Evolutionary conservation across 768 basidiomycete species (phyloP).

Genomic region (Lactarius evosmus): DNA sequence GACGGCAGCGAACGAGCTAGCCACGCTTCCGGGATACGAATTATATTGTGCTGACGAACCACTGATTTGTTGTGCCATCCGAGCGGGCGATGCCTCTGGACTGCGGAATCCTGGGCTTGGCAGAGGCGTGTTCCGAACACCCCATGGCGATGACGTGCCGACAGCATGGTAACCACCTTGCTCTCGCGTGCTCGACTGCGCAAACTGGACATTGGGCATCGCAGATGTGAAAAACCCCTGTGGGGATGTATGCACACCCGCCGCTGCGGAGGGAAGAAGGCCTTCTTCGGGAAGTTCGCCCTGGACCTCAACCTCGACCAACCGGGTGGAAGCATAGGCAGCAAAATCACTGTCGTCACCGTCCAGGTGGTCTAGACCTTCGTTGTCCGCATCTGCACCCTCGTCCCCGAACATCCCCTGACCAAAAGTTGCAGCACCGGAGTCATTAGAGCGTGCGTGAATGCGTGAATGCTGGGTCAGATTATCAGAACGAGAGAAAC

Average conservation of each 20-base stretch:
- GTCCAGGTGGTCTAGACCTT: slow-evolving; percentile 39
- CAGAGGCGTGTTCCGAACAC: slow-evolving; percentile 16
- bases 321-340: slow-evolving; percentile 25
- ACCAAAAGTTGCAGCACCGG: slow-evolving; percentile 26
- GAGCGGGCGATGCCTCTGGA: slow-evolving; percentile 22
- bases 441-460: slow-evolving; percentile 50
- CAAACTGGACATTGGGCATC: slow-evolving; percentile 23
- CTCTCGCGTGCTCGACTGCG: slow-evolving; percentile 20
- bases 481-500: slow-evolving; percentile 87
- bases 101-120: slow-evolving; percentile 22
- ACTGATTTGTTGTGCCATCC: slow-evolving; percentile 24
- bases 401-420: slow-evolving; percentile 28
- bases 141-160: slow-evolving; percentile 23
- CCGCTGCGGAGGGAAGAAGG: slow-evolving; percentile 13
- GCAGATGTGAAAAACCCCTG: slow-evolving; percentile 11
- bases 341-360: slow-evolving; percentile 29
- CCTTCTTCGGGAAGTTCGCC: slow-evolving; percentile 27
- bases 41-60: slow-evolving; percentile 18
- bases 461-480: slow-evolving; percentile 83
- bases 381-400: slow-evolving; percentile 34
- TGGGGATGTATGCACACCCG: neutral
- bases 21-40: slow-evolving; percentile 25
- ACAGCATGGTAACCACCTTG: slow-evolving; percentile 15
- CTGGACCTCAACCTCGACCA: slow-evolving; percentile 30
- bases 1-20: slow-evolving; percentile 44